phyloP scores from a whole-genome alignment of 176 grass and related monocot genomes.

The Hyparrhenia diplandra region DNA sequence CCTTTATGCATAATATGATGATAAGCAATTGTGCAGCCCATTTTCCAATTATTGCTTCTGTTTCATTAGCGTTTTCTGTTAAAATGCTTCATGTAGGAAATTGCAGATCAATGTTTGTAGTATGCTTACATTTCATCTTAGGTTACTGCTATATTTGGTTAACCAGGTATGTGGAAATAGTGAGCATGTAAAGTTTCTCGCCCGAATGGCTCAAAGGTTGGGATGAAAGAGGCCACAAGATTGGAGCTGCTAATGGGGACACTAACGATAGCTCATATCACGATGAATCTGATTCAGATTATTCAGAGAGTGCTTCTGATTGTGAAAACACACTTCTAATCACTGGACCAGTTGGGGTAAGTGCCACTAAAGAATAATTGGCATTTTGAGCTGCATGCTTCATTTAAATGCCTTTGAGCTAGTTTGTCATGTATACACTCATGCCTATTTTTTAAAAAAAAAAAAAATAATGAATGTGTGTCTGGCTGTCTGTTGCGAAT shows the following conservation, averaged over 20 bases:
- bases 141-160: constrained; percentile 30
- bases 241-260: constrained; percentile 38
- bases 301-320: constrained; percentile 42
- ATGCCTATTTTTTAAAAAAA: not conserved
- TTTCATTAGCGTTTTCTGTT: not conserved
- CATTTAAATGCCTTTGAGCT: constrained; percentile 4
- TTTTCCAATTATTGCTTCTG: constrained; percentile 11
- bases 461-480: no score
- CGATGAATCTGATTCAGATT: constrained; percentile 61
- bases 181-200: constrained; percentile 60
- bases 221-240: constrained; percentile 73
- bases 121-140: constrained; percentile 21
- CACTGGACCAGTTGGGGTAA: constrained; percentile 95
- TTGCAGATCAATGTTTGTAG: not conserved
- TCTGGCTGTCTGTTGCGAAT: not conserved
- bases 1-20: not conserved
- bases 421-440: not conserved
- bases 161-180: constrained; percentile 88
- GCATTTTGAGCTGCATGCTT: constrained; percentile 11
- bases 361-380: constrained; percentile 17
- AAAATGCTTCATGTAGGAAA: not conserved
- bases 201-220: constrained; percentile 83
- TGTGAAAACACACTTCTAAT: constrained; percentile 80
- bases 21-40: not conserved
- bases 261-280: constrained; percentile 46